phyloP scores from a whole-genome alignment of 176 grass and related monocot species.

The Lolium rigidum region DNA sequence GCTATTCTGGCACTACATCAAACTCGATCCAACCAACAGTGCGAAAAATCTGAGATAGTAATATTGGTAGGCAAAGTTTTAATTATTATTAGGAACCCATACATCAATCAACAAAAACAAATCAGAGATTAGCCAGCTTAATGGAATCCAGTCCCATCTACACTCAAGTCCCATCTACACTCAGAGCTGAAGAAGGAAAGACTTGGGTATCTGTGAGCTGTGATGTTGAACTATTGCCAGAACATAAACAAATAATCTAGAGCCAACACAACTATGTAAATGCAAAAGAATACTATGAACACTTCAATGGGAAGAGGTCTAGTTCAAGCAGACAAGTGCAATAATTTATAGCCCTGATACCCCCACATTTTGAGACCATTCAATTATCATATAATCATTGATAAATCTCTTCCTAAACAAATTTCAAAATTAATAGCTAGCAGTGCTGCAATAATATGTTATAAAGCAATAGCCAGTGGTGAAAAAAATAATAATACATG shows the following conservation, averaged over 20 bases:
- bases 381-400: neutral
- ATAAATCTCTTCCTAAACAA: neutral
- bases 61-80: neutral
- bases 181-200: neutral
- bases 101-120: neutral
- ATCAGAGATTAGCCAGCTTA: neutral
- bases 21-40: constrained; percentile 10
- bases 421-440: neutral
- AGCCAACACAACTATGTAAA: neutral
- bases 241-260: constrained; percentile 32
- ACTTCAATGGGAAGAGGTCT: neutral
- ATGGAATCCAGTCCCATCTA: neutral
- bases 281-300: neutral
- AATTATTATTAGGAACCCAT: neutral
- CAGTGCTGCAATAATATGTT: neutral
- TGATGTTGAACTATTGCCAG: neutral
- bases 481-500: neutral
- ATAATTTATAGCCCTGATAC: neutral
- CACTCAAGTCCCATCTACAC: no score
- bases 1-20: neutral
- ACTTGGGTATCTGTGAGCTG: neutral
- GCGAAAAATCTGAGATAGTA: neutral
- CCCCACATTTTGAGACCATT: neutral
- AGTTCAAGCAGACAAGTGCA: neutral
- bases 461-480: neutral